Percentiles rank a stretch among this genome's conserved stretches.
Conservation (phyloP, 2,329 filamentous ascomycete species). For the Knoxdaviesia capensis region DNA sequence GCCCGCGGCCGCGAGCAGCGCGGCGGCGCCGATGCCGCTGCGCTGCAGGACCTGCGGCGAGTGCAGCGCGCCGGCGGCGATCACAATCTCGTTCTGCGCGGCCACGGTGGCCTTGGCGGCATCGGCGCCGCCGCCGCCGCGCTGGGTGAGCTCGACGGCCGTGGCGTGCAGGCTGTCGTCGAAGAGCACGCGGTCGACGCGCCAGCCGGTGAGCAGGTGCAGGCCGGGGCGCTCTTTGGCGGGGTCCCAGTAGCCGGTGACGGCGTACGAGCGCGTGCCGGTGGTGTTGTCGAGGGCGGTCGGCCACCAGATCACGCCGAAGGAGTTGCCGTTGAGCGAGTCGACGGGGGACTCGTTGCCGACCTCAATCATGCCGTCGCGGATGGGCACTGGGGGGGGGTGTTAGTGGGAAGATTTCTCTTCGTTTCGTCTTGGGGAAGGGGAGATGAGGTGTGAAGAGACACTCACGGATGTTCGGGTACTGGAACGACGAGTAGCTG, state of each 20-base stretch:
- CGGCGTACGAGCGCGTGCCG: constrained; percentile 2
- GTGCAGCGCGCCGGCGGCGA: constrained; percentile 31
- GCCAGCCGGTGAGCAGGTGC: constrained; percentile 16
- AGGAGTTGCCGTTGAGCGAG: background rate
- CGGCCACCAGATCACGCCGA: constrained; percentile 3
- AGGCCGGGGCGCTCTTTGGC: background rate
- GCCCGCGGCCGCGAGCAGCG: constrained; percentile 22
- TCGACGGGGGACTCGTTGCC: constrained; percentile 1
- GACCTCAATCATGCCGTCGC: constrained; percentile 1
- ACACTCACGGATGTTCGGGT: constrained; percentile 1
- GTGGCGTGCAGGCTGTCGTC: constrained; percentile 13
- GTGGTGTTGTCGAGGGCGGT: constrained; percentile 2
- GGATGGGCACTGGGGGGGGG: background rate
- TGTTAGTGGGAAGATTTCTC: background rate
- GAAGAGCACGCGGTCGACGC: constrained; percentile 16
- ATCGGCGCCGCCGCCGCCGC: constrained; percentile 1
- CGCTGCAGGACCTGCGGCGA: constrained; percentile 32
- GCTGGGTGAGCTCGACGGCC: background rate
- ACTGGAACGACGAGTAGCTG: constrained; percentile 4
- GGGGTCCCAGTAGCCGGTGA: constrained; percentile 3
- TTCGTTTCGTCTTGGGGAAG: background rate
- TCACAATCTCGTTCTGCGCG: constrained; percentile 21
- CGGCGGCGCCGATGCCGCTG: constrained; percentile 23
- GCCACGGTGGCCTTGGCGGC: constrained; percentile 8
- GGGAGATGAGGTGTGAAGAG: no score